Evolutionary conservation across 2,329 filamentous ascomycete genomes (phyloP).

Genomic region (Penicillium sclerotigenum): DNA sequence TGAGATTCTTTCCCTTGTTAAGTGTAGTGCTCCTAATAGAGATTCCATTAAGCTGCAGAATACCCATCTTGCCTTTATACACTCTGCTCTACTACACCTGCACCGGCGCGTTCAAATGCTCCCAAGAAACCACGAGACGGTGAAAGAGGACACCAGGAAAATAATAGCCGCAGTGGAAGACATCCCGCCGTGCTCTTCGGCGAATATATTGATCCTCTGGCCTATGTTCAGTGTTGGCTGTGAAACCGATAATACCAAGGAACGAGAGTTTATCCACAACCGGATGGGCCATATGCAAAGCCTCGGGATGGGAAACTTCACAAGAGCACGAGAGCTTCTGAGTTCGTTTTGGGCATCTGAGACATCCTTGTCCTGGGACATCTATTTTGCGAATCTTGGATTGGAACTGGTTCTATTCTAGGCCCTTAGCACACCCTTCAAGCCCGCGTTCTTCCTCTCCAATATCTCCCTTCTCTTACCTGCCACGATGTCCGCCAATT

Average conservation of each 20-base stretch:
- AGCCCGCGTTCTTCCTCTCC: no score
- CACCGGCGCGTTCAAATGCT: conserved; percentile 26
- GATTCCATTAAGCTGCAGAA: conserved; percentile 15
- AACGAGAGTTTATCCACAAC: conserved; percentile 20
- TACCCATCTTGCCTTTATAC: conserved; percentile 28
- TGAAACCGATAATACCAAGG: conserved; percentile 20
- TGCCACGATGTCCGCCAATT: no score
- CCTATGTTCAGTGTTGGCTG: conserved; percentile 34
- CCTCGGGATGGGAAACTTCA: conserved; percentile 31
- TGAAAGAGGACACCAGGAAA: conserved; percentile 18
- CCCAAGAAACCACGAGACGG: conserved; percentile 16
- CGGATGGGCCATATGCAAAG: conserved; percentile 30
- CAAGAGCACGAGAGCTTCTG: conserved; percentile 22
- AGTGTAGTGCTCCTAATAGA: conserved; percentile 5
- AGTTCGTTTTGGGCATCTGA: conserved; percentile 22
- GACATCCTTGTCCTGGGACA: conserved; percentile 20
- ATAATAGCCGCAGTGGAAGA: conserved; percentile 19
- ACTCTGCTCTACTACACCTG: conserved; percentile 29
- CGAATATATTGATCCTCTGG: conserved; percentile 32
- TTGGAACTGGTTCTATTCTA: conserved; percentile 29
- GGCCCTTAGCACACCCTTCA: background rate
- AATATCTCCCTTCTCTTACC: no score
- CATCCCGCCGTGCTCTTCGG: conserved; percentile 22
- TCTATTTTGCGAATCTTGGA: conserved; percentile 19
- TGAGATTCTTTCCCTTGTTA: conserved; percentile 6